phyloP scores from a whole-genome alignment of 805 yeast species.

The Cyberlindnera mycetangii region DNA sequence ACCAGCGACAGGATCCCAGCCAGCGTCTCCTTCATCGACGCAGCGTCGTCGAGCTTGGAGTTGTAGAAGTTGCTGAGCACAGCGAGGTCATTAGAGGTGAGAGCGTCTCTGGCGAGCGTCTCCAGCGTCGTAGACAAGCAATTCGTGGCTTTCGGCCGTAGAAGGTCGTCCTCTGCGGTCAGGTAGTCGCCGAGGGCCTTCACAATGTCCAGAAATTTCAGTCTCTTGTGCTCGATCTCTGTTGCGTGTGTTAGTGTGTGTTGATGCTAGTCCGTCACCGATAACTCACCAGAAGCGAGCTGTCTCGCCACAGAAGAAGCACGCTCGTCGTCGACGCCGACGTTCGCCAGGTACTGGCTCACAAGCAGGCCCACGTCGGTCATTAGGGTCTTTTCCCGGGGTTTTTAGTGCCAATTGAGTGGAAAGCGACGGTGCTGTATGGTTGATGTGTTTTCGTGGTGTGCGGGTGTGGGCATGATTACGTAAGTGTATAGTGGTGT shows the following conservation, averaged over 20 bases:
- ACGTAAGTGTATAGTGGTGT: too few species aligned
- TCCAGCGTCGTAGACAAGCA: slow-evolving; percentile 41
- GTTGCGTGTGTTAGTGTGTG: slow-evolving; percentile 1
- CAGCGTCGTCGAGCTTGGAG: slow-evolving; percentile 65
- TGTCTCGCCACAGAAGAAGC: slow-evolving; percentile 29
- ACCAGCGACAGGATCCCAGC: slow-evolving; percentile 52
- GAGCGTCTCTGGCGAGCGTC: slow-evolving; percentile 27
- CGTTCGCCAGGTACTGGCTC: slow-evolving; percentile 40
- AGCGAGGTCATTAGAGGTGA: slow-evolving; percentile 38
- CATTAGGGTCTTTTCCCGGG: neutral
- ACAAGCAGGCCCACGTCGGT: slow-evolving; percentile 16
- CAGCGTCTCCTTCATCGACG: slow-evolving; percentile 49
- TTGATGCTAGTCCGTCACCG: neutral
- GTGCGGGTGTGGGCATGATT: too few species aligned
- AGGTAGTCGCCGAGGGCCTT: slow-evolving; percentile 57
- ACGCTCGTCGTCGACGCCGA: slow-evolving; percentile 32
- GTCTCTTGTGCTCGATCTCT: slow-evolving; percentile 13
- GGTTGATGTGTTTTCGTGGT: too few species aligned
- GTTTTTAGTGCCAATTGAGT: too few species aligned
- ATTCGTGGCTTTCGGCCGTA: slow-evolving; percentile 47
- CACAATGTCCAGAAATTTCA: slow-evolving; percentile 43
- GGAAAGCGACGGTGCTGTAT: too few species aligned
- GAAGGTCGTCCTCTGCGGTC: slow-evolving; percentile 53
- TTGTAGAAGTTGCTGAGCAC: slow-evolving; percentile 50
- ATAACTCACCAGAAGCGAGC: slow-evolving; percentile 29